Base-by-base conservation (phyloP, 2,329 filamentous ascomycete genomes). In the Cordyceps javanica region DNA sequence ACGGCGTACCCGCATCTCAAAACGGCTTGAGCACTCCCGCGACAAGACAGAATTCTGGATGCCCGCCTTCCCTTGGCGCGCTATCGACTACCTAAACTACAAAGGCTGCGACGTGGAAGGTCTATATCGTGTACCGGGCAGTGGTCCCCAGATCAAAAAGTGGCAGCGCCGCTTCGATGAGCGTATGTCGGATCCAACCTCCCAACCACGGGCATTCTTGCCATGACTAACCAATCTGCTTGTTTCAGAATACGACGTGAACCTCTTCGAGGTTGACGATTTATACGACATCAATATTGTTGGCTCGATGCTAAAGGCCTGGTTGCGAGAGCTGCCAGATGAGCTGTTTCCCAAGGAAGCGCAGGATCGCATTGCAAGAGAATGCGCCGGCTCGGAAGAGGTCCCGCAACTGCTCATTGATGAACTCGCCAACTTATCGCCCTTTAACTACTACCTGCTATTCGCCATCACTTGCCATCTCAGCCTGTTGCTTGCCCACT, bases 11-110 rank as follows among this genome's bases (percentile, higher is more conserved):
- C 83, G 93, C 62, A 97, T 97, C 68, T 95, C 91, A 8, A 95
- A 93, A 72, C 85, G 88, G 30, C 77, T 97, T 44, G 90, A 95
- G 67, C 85, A 89, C 60, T 96, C 92, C 10, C 84, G 87, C 61
- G 93, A 97, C 68, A 97, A 97, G 78, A 97, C 93, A 0, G 93
- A 97, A 68, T 97, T 95, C 68, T 97, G 93, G 93, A 96, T 97
- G 92, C 93, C 93, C 13, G 90, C 91, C 7, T 87, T 97, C 59
- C 92, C 93, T 0, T 97, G 93, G 89, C 82, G 93, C 62, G 95
- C 91, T 59, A 97, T 97, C 63, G 93, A 97, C 74, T 97, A 96
- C 70, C 78, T 97, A 54, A 97, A 97, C 71, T 94, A 92, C 73
- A 95, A 94, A 68, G 91, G 91, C 39, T 94, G 89, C 65, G 92